Evolutionary conservation across 208 protist genomes (phyloP).

Genomic region (Trypanosoma scelopori): DNA sequence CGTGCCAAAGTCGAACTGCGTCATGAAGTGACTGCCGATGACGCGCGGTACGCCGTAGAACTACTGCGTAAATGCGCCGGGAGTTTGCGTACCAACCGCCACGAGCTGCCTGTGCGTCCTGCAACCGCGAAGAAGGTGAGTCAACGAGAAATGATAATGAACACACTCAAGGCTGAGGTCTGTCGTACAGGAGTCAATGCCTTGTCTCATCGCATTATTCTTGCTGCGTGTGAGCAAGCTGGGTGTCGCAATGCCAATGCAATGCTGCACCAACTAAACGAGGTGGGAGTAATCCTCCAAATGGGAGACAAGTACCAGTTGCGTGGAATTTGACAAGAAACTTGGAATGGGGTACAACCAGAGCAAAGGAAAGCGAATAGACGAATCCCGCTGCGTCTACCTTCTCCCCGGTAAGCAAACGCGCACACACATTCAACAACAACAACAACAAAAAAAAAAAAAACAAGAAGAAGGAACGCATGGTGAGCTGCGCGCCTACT

Average conservation of each 20-base stretch:
- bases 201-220: conserved; percentile 49
- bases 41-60: conserved; percentile 92
- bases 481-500: too few species aligned
- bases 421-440: too few species aligned
- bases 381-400: too few species aligned
- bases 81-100: conserved; percentile 11
- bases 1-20: conserved; percentile 92
- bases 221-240: conserved; percentile 66
- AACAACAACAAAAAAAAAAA: too few species aligned
- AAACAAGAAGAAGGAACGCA: too few species aligned
- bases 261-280: conserved; percentile 84
- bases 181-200: conserved; percentile 49
- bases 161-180: conserved; percentile 62
- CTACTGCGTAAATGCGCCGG: conserved; percentile 80
- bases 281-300: conserved; percentile 75
- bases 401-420: too few species aligned
- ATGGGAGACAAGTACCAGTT: conserved; percentile 69
- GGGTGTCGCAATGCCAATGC: conserved; percentile 67
- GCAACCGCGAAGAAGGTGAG: conserved; percentile 38
- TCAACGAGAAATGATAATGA: conserved; percentile 65
- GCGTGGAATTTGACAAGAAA: conserved; percentile 33
- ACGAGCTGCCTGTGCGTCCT: background rate
- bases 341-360: background rate
- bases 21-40: conserved; percentile 81
- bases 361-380: background rate